Evolutionary conservation across 2,329 filamentous ascomycete genomes (phyloP), one percentile per base, ranked within the genome.

Genomic region (Fusarium austroafricanum): DNA sequence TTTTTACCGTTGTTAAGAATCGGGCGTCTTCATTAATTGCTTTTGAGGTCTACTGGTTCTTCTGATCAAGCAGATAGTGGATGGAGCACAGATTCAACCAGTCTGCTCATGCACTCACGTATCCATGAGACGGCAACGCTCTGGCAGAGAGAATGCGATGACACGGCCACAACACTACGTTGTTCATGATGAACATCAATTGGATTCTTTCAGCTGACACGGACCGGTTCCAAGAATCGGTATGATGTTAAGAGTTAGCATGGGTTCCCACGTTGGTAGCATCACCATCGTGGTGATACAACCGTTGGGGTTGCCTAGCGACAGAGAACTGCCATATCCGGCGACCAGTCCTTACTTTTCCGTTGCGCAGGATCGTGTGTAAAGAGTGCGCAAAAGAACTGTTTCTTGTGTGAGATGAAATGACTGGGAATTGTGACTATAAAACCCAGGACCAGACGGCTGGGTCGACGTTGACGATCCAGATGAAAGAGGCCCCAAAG

Each of bases 391-490:
- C 28, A 29, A 12, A 29, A 52, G 10, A 8, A 12, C 17, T 12
- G 17, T 0, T 6, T 26, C 18, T 61, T 51, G 54, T 65, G 47
- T 43, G 43, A 54, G 54, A 42, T 39, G 17, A 39, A 52, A 15
- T 31, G 42, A 12, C 12, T 23, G 29, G 29, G 56, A 33, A 58
- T 18, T 50, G 39, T 54, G 47, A 67, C 56, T 69, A 69, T 50
- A 70, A 69, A 69, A 56, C 55, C 47, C 29, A 42, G 23, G 35
- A 47, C 66, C 66, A 53, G 23, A 31, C 45, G 3, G 3, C 35
- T 53, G 60, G 65, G 49, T 20, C 15, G 14, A 23, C 37, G 8
- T 23, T 23, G 51, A 17, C 42, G 17, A 14, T 33, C 14, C 10
- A 33, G 14, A 33, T 14, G 14, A 33, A 35, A 35, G 15, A 35